Evolutionary conservation across 2,329 filamentous ascomycete genomes (phyloP), one percentile per base, ranked within the genome.

Genomic region (Fusarium praegraminearum): DNA sequence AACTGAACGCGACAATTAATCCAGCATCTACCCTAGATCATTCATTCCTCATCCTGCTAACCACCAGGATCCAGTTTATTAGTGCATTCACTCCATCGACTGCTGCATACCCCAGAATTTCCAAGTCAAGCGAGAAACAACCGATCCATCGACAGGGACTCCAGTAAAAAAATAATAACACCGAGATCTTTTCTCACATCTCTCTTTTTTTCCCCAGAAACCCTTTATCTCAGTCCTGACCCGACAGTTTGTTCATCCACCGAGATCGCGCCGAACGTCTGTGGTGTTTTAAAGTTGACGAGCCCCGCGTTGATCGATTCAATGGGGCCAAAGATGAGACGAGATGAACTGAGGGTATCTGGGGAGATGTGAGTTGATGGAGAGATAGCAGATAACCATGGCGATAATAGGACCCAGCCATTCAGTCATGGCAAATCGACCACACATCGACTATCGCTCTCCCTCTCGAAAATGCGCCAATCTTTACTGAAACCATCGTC

Each of bases 1-100:
- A 3, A 28, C 43, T 35, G 40, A 47, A 33, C 45, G 30, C 43
- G 9, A 62, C 24, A 28, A 22, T 11, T 3, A 4, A 40, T n/a
- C 2, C 20, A 28, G 8, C 32, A 60, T 24, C 24, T 65, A 65
- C 62, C 62, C 62, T 65, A 51, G 2, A 66, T 50, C 55, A 28
- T 16, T 13, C 33, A 36, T n/a, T 5, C 30, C 12, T 13, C 30
- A 32, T 18, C 33, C 5, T n/a, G 18, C 1, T 36, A 40, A 11
- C n/a, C 10, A n/a, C 36, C 20, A 16, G 44, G 40, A 41, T 41
- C 28, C 32, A 22, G n/a, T 38, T 57, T 40, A 40, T 36, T 50
- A 47, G 35, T 43, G 24, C 13, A 2, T 13, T 43, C 15, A 43
- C 40, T 43, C 40, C 40, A 16, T 16, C 43, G n/a, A n/a, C n/a